These are phyloP conservation scores for Vitis hybrid DNA, from an alignment of 177 flowering plant genomes.

Conservation along the genomic window DNA sequence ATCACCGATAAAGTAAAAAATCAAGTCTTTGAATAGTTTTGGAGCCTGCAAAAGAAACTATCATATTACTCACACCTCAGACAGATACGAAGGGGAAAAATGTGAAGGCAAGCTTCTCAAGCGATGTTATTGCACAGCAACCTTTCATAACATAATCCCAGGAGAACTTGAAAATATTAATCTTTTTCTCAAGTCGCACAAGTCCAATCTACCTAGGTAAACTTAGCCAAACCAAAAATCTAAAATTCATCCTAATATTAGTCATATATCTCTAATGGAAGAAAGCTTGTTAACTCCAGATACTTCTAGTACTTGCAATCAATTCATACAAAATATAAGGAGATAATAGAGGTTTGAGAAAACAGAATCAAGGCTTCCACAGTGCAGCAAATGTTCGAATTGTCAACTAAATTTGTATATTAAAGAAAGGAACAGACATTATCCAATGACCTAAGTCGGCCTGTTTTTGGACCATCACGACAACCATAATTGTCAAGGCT, in stretches of 20 bases:
- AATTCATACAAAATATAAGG: not conserved
- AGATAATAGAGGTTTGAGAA: not conserved
- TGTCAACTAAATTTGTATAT: not conserved
- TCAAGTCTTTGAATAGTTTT: slow-evolving; percentile 44
- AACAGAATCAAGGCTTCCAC: not conserved
- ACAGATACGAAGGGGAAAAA: not conserved
- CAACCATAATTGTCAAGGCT: slow-evolving; percentile 57
- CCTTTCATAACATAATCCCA: no score
- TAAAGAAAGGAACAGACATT: slow-evolving; percentile 32
- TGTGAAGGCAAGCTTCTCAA: not conserved
- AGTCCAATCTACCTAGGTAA: no score
- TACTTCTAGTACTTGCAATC: not conserved
- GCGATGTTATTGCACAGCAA: no score
- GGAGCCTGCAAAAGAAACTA: slow-evolving; percentile 41
- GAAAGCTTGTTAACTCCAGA: no score
- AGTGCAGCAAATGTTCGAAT: not conserved
- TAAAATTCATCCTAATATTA: no score
- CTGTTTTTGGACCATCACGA: slow-evolving; percentile 48
- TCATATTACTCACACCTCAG: not conserved
- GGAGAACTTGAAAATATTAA: no score
- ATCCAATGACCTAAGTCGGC: slow-evolving; percentile 39
- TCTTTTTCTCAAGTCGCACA: no score
- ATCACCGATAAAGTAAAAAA: slow-evolving; percentile 45
- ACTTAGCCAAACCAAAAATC: no score
- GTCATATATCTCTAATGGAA: no score